These are phyloP conservation scores for Penicillium atrosanguineum DNA, from an alignment of 495 filamentous ascomycete species.

Conservation along the genomic window DNA sequence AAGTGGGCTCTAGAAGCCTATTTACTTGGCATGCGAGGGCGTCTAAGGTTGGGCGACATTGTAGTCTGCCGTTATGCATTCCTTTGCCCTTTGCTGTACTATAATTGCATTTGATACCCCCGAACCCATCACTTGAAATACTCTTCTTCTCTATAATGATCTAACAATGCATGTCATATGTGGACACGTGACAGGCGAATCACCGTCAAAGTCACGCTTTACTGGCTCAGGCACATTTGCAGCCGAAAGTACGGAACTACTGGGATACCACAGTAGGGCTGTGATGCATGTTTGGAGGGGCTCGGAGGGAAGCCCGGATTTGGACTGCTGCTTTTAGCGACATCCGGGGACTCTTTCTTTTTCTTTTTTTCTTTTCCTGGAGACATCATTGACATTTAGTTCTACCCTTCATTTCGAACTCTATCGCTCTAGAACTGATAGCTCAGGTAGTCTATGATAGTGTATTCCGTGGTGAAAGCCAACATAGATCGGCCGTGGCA, in stretches of 20 bases:
- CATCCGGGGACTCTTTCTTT: no score
- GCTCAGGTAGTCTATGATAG: not conserved
- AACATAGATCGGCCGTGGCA: not conserved
- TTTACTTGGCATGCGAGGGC: not conserved
- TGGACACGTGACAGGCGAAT: not conserved
- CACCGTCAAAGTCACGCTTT: not conserved
- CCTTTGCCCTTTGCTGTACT: slow-evolving; percentile 5
- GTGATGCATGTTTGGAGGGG: not conserved
- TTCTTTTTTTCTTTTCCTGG: no score
- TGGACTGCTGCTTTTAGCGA: slow-evolving; percentile 1
- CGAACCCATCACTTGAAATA: not conserved
- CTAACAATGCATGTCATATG: not conserved
- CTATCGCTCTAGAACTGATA: not conserved
- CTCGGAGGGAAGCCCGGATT: slow-evolving; percentile 4
- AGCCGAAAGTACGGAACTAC: not conserved
- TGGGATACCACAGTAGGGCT: not conserved
- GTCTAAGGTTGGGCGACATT: not conserved
- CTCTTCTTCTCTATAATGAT: not conserved
- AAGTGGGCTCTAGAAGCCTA: not conserved
- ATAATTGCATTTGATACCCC: slow-evolving; percentile 17
- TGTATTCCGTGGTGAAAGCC: not conserved
- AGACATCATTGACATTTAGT: no score
- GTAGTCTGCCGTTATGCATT: not conserved
- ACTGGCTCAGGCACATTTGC: not conserved
- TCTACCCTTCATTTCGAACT: not conserved